These are phyloP conservation scores for Breviolum minutum DNA, from an alignment of 73 alveolate genomes.

Conservation along the genomic window DNA sequence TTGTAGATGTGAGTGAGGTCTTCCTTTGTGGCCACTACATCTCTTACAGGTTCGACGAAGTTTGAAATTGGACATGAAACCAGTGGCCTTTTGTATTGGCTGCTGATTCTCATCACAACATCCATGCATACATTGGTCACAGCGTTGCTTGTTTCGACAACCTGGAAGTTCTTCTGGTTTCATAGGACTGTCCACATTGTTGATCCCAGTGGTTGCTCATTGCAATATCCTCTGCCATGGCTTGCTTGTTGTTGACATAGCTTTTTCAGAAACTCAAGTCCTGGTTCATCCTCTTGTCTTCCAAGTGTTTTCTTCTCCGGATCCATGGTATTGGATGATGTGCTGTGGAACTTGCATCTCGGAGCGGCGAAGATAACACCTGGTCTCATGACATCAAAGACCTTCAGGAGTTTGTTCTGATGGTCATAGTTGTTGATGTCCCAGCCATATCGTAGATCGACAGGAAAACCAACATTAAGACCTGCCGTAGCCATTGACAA, in stretches of 20 bases:
- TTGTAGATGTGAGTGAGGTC: neutral
- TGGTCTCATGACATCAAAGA: neutral
- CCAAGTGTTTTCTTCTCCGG: neutral
- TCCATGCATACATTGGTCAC: slow-evolving; percentile 23
- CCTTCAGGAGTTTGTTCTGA: neutral
- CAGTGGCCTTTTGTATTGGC: slow-evolving; percentile 15
- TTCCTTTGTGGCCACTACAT: neutral
- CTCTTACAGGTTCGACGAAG: neutral
- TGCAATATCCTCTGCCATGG: neutral
- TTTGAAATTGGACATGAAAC: neutral
- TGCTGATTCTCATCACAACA: neutral
- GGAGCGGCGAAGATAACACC: neutral
- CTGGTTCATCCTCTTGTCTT: neutral
- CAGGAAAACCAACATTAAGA: neutral
- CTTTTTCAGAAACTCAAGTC: neutral
- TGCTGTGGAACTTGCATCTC: neutral
- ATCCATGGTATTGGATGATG: neutral
- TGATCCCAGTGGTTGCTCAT: neutral
- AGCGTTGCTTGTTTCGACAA: neutral
- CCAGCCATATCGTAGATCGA: slow-evolving; percentile 42
- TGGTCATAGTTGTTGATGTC: neutral
- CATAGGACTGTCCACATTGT: neutral
- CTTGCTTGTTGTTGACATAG: neutral
- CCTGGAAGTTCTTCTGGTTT: neutral
- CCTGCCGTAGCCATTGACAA: neutral